Conservation (phyloP, 2,329 filamentous ascomycete genomes). For the Graphiopsis chlorocephala region DNA sequence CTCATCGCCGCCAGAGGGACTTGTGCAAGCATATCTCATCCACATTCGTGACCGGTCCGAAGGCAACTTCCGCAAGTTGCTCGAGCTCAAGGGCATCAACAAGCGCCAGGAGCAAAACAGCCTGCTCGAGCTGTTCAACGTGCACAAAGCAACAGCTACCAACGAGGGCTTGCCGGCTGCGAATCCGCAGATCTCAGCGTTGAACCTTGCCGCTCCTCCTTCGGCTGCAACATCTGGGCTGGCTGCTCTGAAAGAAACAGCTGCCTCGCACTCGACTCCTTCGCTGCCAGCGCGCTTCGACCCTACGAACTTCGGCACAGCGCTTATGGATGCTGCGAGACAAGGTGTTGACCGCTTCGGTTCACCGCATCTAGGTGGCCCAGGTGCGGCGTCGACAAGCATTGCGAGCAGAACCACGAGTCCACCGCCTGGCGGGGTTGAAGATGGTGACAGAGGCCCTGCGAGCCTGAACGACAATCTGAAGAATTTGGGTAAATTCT, state of each 20-base stretch:
- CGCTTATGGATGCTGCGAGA: constrained; percentile 80
- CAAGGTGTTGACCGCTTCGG: constrained; percentile 79
- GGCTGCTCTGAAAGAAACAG: constrained; percentile 37
- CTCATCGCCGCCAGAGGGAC: constrained; percentile 82
- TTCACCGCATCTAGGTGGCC: constrained; percentile 49
- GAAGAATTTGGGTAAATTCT: constrained; percentile 95
- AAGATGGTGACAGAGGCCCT: constrained; percentile 42
- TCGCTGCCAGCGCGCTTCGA: constrained; percentile 62
- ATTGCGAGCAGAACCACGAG: constrained; percentile 35
- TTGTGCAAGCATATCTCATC: constrained; percentile 96
- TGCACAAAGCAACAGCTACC: constrained; percentile 66
- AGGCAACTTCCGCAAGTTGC: constrained; percentile 90
- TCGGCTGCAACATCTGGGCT: constrained; percentile 33
- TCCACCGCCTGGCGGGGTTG: constrained; percentile 28
- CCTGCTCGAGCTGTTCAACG: constrained; percentile 86
- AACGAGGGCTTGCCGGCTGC: constrained; percentile 70
- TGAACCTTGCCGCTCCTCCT: constrained; percentile 51
- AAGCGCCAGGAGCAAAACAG: constrained; percentile 74
- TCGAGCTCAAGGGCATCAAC: constrained; percentile 90
- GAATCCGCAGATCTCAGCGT: constrained; percentile 63
- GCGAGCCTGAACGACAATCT: constrained; percentile 87
- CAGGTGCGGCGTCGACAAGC: constrained; percentile 24
- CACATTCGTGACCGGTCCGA: constrained; percentile 94
- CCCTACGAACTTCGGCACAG: constrained; percentile 77
- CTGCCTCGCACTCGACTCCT: constrained; percentile 30